Conservation (phyloP, 108 stramenopile species). For the Fragilaria crotonensis region DNA sequence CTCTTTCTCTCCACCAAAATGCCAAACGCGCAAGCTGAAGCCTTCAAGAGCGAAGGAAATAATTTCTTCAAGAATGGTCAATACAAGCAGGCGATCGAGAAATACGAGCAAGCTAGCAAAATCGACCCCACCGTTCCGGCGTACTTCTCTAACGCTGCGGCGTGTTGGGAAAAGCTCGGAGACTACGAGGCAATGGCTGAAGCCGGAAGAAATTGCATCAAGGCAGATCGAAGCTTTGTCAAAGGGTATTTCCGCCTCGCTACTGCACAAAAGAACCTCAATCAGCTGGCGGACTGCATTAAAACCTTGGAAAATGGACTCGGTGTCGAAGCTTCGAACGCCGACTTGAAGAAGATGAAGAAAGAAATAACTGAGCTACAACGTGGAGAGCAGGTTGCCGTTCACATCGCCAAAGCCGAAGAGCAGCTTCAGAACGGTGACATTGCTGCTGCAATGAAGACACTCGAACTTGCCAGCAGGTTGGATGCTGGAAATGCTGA, state of each 20-base stretch:
- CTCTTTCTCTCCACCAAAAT: conserved; percentile 13
- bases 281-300: conserved; percentile 75
- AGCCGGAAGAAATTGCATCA: conserved; percentile 87
- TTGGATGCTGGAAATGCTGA: conserved; percentile 93
- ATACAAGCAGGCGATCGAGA: conserved; percentile 74
- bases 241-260: conserved; percentile 96
- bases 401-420: conserved; percentile 77
- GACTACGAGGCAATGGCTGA: conserved; percentile 89
- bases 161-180: conserved; percentile 87
- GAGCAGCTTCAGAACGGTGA: conserved; percentile 85
- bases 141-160: conserved; percentile 90
- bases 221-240: conserved; percentile 90
- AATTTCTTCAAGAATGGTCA: conserved; percentile 81
- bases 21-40: conserved; percentile 71
- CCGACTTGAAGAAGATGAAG: conserved; percentile 88
- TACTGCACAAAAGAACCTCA: conserved; percentile 74
- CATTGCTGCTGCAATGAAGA: conserved; percentile 82
- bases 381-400: conserved; percentile 83
- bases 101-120: conserved; percentile 84
- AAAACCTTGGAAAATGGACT: conserved; percentile 83
- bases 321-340: conserved; percentile 68
- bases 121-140: conserved; percentile 70
- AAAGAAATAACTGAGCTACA: conserved; percentile 84
- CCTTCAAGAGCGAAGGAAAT: conserved; percentile 83
- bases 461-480: conserved; percentile 83